These are phyloP conservation scores for Amesomyces nigricolor DNA, from an alignment of 2,329 filamentous ascomycete genomes.

Conservation along the genomic window DNA sequence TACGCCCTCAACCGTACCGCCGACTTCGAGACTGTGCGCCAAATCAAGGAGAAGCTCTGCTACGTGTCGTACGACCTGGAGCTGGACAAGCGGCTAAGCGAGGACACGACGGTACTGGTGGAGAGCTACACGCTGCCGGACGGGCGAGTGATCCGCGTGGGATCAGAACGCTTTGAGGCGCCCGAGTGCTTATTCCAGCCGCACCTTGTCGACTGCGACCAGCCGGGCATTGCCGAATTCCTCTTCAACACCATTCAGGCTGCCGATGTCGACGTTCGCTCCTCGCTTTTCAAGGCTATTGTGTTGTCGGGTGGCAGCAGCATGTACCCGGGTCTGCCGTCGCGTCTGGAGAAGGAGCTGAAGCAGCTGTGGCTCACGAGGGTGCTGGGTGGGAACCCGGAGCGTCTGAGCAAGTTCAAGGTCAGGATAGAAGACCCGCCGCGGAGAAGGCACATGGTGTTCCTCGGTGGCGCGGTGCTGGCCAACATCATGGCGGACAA, in stretches of 20 bases:
- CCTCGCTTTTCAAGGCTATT: constrained; percentile 93
- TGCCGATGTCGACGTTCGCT: constrained; percentile 90
- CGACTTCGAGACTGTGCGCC: constrained; percentile 96
- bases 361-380: constrained; percentile 98
- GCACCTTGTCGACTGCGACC: constrained; percentile 94
- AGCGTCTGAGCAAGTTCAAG: constrained; percentile 97
- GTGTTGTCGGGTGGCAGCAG: constrained; percentile 93
- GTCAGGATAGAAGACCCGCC: constrained; percentile 98
- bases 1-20: constrained; percentile 97
- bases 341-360: constrained; percentile 92
- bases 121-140: constrained; percentile 97
- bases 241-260: constrained; percentile 98
- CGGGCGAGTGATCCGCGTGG: constrained; percentile 90
- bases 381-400: constrained; percentile 84
- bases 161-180: constrained; percentile 95
- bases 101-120: constrained; percentile 94
- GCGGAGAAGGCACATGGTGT: constrained; percentile 93
- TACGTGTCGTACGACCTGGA: constrained; percentile 98
- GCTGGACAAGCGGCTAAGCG: constrained; percentile 89
- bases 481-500: constrained; percentile 99
- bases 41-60: constrained; percentile 99
- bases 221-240: constrained; percentile 93
- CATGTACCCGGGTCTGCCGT: constrained; percentile 97
- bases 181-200: constrained; percentile 98
- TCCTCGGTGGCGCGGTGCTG: constrained; percentile 90